These are phyloP conservation scores for Rhynchosporium agropyri DNA, from an alignment of 2,329 filamentous ascomycete species.

Conservation along the genomic window DNA sequence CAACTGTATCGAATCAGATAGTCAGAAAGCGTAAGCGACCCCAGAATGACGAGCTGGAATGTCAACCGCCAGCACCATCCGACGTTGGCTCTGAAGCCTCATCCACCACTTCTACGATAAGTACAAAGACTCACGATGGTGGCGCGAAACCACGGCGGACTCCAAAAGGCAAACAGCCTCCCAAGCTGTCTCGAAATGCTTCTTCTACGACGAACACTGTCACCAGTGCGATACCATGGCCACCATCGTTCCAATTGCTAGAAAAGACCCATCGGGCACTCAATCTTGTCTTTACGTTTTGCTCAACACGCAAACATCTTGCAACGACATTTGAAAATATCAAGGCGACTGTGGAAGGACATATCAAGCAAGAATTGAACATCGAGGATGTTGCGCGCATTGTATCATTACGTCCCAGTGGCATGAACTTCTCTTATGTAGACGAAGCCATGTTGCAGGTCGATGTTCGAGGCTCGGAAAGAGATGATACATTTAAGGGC, in stretches of 20 bases:
- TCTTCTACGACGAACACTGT: slow-evolving; percentile 35
- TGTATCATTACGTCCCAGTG: slow-evolving; percentile 73
- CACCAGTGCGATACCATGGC: slow-evolving; percentile 58
- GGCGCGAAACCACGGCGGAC: slow-evolving; percentile 49
- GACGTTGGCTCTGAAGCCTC: slow-evolving; percentile 22
- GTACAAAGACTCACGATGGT: slow-evolving; percentile 61
- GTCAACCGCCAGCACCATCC: slow-evolving; percentile 2
- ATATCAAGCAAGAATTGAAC: slow-evolving; percentile 70
- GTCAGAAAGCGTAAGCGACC: slow-evolving; percentile 47
- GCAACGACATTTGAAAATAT: slow-evolving; percentile 91
- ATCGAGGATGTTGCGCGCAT: slow-evolving; percentile 83
- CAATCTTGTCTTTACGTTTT: slow-evolving; percentile 94
- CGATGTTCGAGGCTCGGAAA: slow-evolving; percentile 69
- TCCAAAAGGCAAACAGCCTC: slow-evolving; percentile 42
- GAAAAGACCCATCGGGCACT: slow-evolving; percentile 80
- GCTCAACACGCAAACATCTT: slow-evolving; percentile 87
- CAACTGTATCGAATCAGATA: slow-evolving; percentile 49
- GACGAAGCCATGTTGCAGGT: slow-evolving; percentile 83
- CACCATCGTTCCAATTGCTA: slow-evolving; percentile 70
- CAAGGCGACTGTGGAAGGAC: slow-evolving; percentile 78
- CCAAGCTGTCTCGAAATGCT: slow-evolving; percentile 31
- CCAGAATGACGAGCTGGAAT: slow-evolving; percentile 34
- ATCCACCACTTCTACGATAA: slow-evolving; percentile 47
- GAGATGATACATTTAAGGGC: slow-evolving; percentile 65
- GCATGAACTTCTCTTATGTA: slow-evolving; percentile 83